Conservation (phyloP, 2,329 filamentous ascomycete species). For the Trichophyton equinum region DNA sequence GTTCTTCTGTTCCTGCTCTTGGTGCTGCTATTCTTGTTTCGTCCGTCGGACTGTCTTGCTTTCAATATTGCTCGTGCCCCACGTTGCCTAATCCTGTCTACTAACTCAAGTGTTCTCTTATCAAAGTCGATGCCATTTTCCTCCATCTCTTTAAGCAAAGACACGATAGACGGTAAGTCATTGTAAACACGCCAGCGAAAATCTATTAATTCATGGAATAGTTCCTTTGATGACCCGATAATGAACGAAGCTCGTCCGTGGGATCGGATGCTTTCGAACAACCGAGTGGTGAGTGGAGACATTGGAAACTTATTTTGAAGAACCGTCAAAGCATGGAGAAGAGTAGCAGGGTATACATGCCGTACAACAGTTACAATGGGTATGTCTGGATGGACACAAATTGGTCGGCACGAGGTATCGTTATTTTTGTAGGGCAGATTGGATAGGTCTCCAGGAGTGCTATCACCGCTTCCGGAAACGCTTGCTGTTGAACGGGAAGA, state of each 20-base stretch:
- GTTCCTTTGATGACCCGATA: constrained; percentile 29
- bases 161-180: constrained; percentile 29
- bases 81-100: constrained; percentile 22
- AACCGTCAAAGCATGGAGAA: constrained; percentile 30
- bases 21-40: neutral
- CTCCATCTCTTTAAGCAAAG: constrained; percentile 34
- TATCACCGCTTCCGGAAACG: neutral
- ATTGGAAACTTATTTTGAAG: constrained; percentile 30
- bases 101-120: constrained; percentile 21
- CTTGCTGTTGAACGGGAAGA: constrained; percentile 12
- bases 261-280: constrained; percentile 29
- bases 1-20: neutral
- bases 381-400: constrained; percentile 24
- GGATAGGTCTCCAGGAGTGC: neutral
- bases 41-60: neutral
- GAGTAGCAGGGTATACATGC: constrained; percentile 30
- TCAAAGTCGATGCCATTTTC: constrained; percentile 29
- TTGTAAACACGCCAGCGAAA: constrained; percentile 32
- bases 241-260: constrained; percentile 32
- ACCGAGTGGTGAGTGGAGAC: constrained; percentile 29
- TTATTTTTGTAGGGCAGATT: neutral
- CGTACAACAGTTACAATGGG: constrained; percentile 23
- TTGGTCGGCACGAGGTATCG: neutral
- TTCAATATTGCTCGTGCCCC: constrained; percentile 15
- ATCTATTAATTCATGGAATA: constrained; percentile 35